Conservation (phyloP, 1,139 yeast species). For the Pichia sorboxylosa region DNA sequence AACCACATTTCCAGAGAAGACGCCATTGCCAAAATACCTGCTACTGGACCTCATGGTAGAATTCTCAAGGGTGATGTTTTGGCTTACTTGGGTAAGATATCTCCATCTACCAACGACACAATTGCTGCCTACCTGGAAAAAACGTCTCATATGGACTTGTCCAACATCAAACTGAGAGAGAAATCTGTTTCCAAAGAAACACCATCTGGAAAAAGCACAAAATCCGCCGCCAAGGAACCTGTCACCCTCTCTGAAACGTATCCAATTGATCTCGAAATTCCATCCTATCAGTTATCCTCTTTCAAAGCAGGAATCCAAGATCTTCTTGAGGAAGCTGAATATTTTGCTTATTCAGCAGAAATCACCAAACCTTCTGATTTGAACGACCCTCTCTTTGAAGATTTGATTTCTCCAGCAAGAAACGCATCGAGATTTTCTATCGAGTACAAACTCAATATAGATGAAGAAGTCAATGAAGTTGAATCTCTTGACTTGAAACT, state of each 20-base stretch:
- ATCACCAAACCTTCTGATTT: conserved; percentile 26
- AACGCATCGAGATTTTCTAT: conserved; percentile 48
- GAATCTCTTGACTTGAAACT: conserved; percentile 31
- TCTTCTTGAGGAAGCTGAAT: conserved; percentile 45
- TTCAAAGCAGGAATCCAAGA: conserved; percentile 10
- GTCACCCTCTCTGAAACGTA: conserved; percentile 6
- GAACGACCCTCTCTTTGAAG: conserved; percentile 71
- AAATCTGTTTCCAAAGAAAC: conserved; percentile 26
- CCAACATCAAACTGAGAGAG: conserved; percentile 45
- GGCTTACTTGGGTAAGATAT: conserved; percentile 66
- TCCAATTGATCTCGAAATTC: conserved; percentile 6
- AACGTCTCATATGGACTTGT: conserved; percentile 61
- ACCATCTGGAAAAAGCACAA: conserved; percentile 2
- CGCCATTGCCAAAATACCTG: conserved; percentile 60
- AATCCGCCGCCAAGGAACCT: conserved; percentile 11
- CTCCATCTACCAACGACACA: conserved; percentile 38
- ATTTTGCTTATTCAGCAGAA: conserved; percentile 56
- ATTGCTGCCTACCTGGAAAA: conserved; percentile 48
- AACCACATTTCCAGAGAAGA: conserved; percentile 55
- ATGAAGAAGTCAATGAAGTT: conserved; percentile 13
- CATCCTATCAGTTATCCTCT: conserved; percentile 4
- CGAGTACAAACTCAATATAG: conserved; percentile 10
- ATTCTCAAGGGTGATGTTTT: conserved; percentile 83
- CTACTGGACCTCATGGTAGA: conserved; percentile 86
- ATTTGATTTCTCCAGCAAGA: conserved; percentile 64